A percentile compares a stretch with the other conserved stretches of the same genome.
Evolutionary conservation across 1,284 basidiomycete species (phyloP).

Genomic region (Heterobasidion annosum): DNA sequence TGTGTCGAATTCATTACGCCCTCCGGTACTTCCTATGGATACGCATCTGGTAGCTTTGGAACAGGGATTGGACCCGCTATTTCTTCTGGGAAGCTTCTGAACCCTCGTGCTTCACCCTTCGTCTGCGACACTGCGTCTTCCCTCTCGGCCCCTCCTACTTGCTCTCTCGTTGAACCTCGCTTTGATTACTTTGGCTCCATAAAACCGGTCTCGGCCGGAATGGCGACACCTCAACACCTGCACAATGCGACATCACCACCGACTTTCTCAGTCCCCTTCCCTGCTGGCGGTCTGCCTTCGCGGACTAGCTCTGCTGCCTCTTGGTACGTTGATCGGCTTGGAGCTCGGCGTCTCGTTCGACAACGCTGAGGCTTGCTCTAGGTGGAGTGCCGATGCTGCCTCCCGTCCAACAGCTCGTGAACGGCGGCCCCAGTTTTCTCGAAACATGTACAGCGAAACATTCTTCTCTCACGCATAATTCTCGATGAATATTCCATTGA

Average conservation of each 20-base stretch:
- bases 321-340: not conserved
- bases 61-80: constrained; percentile 7
- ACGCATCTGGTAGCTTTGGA: constrained; percentile 9
- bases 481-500: not conserved
- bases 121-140: constrained; percentile 4
- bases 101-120: constrained; percentile 26
- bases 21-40: constrained; percentile 8
- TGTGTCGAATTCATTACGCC: constrained; percentile 33
- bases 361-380: not conserved
- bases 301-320: constrained; percentile 10
- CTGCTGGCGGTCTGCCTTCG: constrained; percentile 6
- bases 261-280: not conserved
- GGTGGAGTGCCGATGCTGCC: not conserved
- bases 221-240: not conserved
- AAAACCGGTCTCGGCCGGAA: not conserved
- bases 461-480: not conserved
- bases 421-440: not conserved
- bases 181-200: constrained; percentile 8
- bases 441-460: not conserved
- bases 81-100: constrained; percentile 10
- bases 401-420: not conserved
- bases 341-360: no score
- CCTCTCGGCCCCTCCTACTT: constrained; percentile 12
- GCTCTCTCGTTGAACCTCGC: constrained; percentile 2
- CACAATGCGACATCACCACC: not conserved